A percentile compares a stretch with the other conserved stretches of the same genome.
Conservation (phyloP, 441 rosid species). For the Rhodomyrtus psidioides region DNA sequence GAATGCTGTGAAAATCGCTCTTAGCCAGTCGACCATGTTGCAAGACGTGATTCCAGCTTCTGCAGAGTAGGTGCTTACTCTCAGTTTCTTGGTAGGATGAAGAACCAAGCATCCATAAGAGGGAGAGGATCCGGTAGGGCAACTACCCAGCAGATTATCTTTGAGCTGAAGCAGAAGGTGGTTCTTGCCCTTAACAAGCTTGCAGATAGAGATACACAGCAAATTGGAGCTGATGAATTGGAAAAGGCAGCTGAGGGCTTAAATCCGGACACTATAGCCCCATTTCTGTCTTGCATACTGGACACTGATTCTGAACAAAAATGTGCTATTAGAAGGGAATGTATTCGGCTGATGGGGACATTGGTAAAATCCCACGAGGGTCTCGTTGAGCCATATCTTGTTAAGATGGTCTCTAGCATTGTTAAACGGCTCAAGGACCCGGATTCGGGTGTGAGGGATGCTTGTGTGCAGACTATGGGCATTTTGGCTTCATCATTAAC, state of each 20-base stretch:
- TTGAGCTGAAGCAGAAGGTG: conserved; percentile 72
- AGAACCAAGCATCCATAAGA: conserved; percentile 26
- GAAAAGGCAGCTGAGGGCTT: conserved; percentile 57
- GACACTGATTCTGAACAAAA: conserved; percentile 76
- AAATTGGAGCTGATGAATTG: conserved; percentile 74
- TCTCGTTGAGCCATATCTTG: conserved; percentile 39
- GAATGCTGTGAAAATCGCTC: not conserved
- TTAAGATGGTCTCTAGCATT: conserved; percentile 65
- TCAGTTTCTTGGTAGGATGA: conserved; percentile 20
- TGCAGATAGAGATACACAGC: conserved; percentile 85
- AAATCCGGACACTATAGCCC: conserved; percentile 43
- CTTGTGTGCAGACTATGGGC: conserved; percentile 74
- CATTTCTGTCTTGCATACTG: conserved; percentile 66
- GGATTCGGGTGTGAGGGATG: conserved; percentile 80
- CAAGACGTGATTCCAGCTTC: not conserved
- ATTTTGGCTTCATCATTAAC: conserved; percentile 53
- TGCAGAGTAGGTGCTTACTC: not conserved
- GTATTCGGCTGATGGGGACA: conserved; percentile 56
- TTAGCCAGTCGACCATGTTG: not conserved
- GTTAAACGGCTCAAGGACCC: conserved; percentile 88
- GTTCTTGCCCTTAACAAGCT: conserved; percentile 71
- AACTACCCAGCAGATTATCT: conserved; percentile 34
- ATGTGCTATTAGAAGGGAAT: conserved; percentile 69
- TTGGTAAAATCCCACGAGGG: conserved; percentile 45
- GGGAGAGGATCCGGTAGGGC: conserved; percentile 34